A percentile compares a stretch with the other conserved stretches of the same genome.
Conservation (phyloP, 2,329 filamentous ascomycete species). For the Diaporthe eres region DNA sequence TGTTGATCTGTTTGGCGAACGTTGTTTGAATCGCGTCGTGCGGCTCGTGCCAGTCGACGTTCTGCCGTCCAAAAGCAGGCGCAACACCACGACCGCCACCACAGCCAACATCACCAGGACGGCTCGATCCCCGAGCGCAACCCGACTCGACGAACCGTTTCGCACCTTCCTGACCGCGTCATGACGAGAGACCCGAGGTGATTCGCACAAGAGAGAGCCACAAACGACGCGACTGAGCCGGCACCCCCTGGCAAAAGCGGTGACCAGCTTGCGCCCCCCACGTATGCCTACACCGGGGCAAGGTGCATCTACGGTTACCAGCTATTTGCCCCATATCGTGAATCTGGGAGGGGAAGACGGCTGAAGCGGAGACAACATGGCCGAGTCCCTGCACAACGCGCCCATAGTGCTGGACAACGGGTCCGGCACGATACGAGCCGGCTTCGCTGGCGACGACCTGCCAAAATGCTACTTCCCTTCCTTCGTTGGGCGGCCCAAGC, state of each 20-base stretch:
- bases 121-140: not conserved
- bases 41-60: constrained; percentile 29
- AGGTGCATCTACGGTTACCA: not conserved
- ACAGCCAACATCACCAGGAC: not conserved
- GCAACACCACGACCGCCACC: constrained; percentile 20
- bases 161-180: not conserved
- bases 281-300: constrained; percentile 21
- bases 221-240: constrained; percentile 21
- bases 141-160: not conserved
- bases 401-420: constrained; percentile 99
- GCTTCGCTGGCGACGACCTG: constrained; percentile 95
- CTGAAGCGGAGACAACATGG: constrained; percentile 56
- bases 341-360: constrained; percentile 16
- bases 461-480: constrained; percentile 98
- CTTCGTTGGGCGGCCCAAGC: constrained; percentile 96
- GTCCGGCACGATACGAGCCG: constrained; percentile 95
- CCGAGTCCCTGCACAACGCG: constrained; percentile 87
- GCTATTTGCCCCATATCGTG: constrained; percentile 17
- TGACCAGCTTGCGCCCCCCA: constrained; percentile 28
- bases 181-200: constrained; percentile 21
- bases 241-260: constrained; percentile 21
- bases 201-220: not conserved
- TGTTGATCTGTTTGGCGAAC: constrained; percentile 35
- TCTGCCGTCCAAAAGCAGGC: constrained; percentile 17
- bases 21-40: constrained; percentile 38